A percentile compares a stretch with the other conserved stretches of the same genome.
phyloP scores from a whole-genome alignment of 2,329 filamentous ascomycete genomes.

The Cladosporium sp. region DNA sequence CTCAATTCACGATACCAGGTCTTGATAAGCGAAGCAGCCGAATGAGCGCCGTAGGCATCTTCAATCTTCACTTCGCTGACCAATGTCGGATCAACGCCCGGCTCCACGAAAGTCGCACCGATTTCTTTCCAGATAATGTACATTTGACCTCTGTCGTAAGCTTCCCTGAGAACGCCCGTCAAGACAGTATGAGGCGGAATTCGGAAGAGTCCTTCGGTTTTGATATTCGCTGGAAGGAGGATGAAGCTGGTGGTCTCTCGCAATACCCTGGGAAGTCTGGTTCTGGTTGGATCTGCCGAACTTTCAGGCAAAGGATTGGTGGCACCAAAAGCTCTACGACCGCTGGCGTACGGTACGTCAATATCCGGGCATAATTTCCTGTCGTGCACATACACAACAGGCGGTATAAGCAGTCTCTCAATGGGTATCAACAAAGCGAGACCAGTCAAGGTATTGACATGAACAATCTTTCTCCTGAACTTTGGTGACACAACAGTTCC shows the following conservation, averaged over 20 bases:
- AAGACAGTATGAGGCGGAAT: slow-evolving; percentile 48
- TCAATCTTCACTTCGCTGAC: slow-evolving; percentile 43
- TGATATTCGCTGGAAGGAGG: slow-evolving; percentile 43
- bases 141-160: slow-evolving; percentile 52
- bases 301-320: slow-evolving; percentile 44
- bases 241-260: slow-evolving; percentile 51
- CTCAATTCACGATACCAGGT: slow-evolving; percentile 51
- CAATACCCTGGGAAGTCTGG: slow-evolving; percentile 48
- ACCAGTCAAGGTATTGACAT: slow-evolving; percentile 47
- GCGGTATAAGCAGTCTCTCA: slow-evolving; percentile 50
- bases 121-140: slow-evolving; percentile 51
- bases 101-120: slow-evolving; percentile 30
- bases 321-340: slow-evolving; percentile 44
- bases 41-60: slow-evolving; percentile 50
- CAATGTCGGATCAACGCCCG: slow-evolving; percentile 33
- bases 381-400: slow-evolving; percentile 51
- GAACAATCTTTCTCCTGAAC: slow-evolving; percentile 54
- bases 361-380: slow-evolving; percentile 46
- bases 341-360: slow-evolving; percentile 40
- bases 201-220: slow-evolving; percentile 50
- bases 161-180: slow-evolving; percentile 48
- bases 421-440: slow-evolving; percentile 49
- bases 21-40: slow-evolving; percentile 52
- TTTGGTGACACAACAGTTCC: slow-evolving; percentile 54
- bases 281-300: slow-evolving; percentile 35